Conservation (phyloP, 2,329 filamentous ascomycete species). For the Rutstroemia sp. region DNA sequence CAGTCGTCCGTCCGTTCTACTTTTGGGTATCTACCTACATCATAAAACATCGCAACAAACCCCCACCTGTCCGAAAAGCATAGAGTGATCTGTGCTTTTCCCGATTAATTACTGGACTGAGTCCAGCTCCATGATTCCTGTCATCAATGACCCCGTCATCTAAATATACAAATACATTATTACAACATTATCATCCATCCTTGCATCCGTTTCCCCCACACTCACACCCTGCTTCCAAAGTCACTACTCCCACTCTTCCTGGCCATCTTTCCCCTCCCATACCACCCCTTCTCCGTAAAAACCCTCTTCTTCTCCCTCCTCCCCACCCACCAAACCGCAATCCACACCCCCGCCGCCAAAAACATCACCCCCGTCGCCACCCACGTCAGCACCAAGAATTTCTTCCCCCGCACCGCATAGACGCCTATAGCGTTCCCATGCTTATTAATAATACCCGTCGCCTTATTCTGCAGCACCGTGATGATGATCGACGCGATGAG, state of each 20-base stretch:
- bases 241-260: constrained; percentile 1
- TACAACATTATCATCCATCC: too few species aligned
- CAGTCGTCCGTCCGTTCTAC: too few species aligned
- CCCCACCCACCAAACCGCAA: constrained; percentile 24
- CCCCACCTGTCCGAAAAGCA: too few species aligned
- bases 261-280: background rate
- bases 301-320: constrained; percentile 17
- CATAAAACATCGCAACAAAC: too few species aligned
- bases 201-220: too few species aligned
- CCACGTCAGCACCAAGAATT: constrained; percentile 55
- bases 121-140: too few species aligned
- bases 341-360: constrained; percentile 25
- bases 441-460: constrained; percentile 39
- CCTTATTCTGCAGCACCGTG: constrained; percentile 52
- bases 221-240: background rate
- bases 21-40: too few species aligned
- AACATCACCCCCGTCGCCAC: constrained; percentile 41
- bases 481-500: constrained; percentile 70
- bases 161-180: too few species aligned
- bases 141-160: too few species aligned
- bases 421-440: constrained; percentile 27
- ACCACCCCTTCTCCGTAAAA: constrained; percentile 23
- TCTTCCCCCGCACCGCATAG: constrained; percentile 37
- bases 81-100: too few species aligned
- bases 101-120: too few species aligned